Base-by-base conservation (phyloP, 495 filamentous ascomycete genomes). In the Talaromyces adpressus region DNA sequence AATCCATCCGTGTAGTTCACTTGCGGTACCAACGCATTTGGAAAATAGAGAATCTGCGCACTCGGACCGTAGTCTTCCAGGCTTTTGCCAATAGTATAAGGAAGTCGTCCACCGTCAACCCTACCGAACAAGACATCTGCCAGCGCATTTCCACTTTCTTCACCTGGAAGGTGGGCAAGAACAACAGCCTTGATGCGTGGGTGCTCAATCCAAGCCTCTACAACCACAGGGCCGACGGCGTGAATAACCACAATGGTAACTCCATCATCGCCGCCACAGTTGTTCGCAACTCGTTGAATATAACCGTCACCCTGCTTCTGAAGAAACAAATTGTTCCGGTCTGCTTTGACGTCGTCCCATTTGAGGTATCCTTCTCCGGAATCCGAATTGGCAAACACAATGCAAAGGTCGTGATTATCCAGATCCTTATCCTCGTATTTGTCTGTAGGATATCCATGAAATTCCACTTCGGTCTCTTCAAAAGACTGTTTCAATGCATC, bases 61-160 rank as follows among this genome's bases (percentile, higher is more conserved):
- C 84, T 87, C 5, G 88, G 85, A 0, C 94, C 94, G 64, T 96
- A 97, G 72, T 97, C 92, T 41, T 86, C 80, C 0, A 92, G 77
- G 0, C 77, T 83, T 68, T 90, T 94, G 39, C 89, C 93, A 61
- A 97, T 88, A 0, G 94, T 98, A 72, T 93, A 98, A 0, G 93
- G 93, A 2, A 97, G 77, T 18, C 89, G 88, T 27, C 93, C 93
- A 34, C 92, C 92, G 68, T 96, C 94, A 22, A 88, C 80, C 11
- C 88, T 86, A 14, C 93, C 94, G 47, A 97, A 91, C 3, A 97
- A 78, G 16, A 98, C 82, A 70, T 97, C 92, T 1, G 84, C 82
- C 7, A 98, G 75, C 1, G 93, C 89, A 58, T 92, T 90, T 8
- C 94, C 94, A 47, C 89, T 92, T 71, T 97, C 93, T 73, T 97